Evolutionary conservation across 306 rosid genomes (phyloP).

Genomic region (Casuarina equisetifolia): DNA sequence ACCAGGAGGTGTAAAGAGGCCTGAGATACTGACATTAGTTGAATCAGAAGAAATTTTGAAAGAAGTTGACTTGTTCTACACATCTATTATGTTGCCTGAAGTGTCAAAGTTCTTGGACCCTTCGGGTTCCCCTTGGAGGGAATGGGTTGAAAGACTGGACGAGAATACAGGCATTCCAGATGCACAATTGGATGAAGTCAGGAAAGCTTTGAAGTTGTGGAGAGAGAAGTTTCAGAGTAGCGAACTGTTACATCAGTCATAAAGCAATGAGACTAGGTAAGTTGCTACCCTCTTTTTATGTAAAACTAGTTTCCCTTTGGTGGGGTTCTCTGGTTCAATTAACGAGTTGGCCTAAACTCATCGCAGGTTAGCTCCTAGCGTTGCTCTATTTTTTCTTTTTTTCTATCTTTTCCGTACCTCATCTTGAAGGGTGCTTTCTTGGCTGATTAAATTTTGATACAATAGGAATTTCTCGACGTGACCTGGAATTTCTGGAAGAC

Average conservation of each 20-base stretch:
- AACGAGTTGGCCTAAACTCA: neutral
- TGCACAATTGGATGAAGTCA: conserved; percentile 60
- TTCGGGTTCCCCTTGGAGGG: conserved; percentile 65
- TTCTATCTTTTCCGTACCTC: neutral
- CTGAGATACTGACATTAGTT: conserved; percentile 69
- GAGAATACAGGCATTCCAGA: conserved; percentile 62
- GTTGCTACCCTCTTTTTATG: neutral
- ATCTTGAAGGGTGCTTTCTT: neutral
- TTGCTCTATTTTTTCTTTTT: no score
- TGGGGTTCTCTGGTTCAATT: conserved; percentile 10
- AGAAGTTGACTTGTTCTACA: conserved; percentile 68
- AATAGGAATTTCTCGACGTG: no score
- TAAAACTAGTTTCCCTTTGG: conserved; percentile 9
- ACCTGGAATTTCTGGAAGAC: no score
- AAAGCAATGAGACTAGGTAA: conserved; percentile 25
- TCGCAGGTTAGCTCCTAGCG: neutral
- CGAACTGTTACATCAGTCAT: conserved; percentile 24
- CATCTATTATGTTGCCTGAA: conserved; percentile 68
- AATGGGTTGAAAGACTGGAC: conserved; percentile 84
- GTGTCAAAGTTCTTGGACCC: conserved; percentile 69
- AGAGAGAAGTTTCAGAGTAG: conserved; percentile 44
- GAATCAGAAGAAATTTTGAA: conserved; percentile 68
- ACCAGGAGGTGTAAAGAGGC: conserved; percentile 56
- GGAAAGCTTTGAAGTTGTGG: conserved; percentile 78
- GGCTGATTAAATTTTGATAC: no score